These are phyloP conservation scores for Inonotus hispidus DNA, from an alignment of 1,284 basidiomycete species.

Conservation along the genomic window DNA sequence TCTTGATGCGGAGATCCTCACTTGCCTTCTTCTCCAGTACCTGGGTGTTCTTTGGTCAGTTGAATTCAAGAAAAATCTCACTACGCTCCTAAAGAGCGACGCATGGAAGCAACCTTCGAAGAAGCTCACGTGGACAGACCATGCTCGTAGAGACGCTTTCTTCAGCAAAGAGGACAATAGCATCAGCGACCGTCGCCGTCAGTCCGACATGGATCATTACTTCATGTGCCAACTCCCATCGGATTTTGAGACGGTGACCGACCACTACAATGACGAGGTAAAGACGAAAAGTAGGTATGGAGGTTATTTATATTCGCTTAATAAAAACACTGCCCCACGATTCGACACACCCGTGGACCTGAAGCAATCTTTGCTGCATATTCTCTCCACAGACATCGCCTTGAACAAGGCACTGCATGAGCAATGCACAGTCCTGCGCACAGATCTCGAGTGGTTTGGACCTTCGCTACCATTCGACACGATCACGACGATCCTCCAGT, in stretches of 20 bases:
- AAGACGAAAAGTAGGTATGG: too few relatives aligned
- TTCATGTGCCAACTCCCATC: slow-evolving; percentile 19
- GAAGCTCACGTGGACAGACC: slow-evolving; percentile 1
- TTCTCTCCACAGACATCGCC: slow-evolving; percentile 34
- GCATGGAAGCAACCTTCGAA: slow-evolving; percentile 29
- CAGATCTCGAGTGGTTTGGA: slow-evolving; percentile 42
- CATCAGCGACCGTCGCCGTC: not conserved
- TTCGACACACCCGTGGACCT: slow-evolving; percentile 16
- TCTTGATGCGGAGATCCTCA: slow-evolving; percentile 41
- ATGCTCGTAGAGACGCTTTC: slow-evolving; percentile 11
- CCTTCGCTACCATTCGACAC: slow-evolving; percentile 38
- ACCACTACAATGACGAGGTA: slow-evolving; percentile 1
- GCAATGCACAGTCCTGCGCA: slow-evolving; percentile 32
- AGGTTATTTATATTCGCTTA: too few relatives aligned
- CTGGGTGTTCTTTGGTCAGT: slow-evolving; percentile 38
- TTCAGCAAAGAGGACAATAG: not conserved
- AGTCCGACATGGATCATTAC: slow-evolving; percentile 10
- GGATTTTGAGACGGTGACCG: not conserved
- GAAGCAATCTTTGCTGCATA: slow-evolving; percentile 29
- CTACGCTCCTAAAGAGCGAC: slow-evolving; percentile 28
- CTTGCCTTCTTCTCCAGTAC: slow-evolving; percentile 38
- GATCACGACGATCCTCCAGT: slow-evolving; percentile 35
- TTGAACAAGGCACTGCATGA: slow-evolving; percentile 33
- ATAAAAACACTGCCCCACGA: not conserved
- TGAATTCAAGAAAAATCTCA: slow-evolving; percentile 31